phyloP scores from a whole-genome alignment of 148 eudicot species.

The Dianthus caryophyllus region DNA sequence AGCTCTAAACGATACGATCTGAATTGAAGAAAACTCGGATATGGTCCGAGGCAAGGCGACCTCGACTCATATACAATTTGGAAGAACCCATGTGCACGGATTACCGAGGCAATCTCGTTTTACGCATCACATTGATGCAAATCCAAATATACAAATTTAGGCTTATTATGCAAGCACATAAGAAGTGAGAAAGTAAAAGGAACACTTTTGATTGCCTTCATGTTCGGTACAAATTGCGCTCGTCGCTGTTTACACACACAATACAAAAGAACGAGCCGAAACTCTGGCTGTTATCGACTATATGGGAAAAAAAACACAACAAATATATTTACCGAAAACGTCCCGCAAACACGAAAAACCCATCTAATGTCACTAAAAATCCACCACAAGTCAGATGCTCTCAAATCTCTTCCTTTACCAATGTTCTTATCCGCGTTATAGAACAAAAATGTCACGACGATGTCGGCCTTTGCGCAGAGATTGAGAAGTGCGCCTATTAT shows the following conservation, averaged over 20 bases:
- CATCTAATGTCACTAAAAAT: constrained; percentile 2
- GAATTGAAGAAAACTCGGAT: too few species aligned
- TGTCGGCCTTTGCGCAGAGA: background rate
- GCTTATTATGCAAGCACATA: background rate
- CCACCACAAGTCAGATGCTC: background rate
- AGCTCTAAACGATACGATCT: too few species aligned
- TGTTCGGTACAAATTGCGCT: background rate
- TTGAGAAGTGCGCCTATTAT: constrained; percentile 31
- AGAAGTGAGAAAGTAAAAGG: background rate
- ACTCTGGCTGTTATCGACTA: background rate
- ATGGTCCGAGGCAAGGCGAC: too few species aligned
- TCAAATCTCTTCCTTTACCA: background rate
- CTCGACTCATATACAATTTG: too few species aligned
- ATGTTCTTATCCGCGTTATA: background rate
- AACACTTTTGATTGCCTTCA: background rate
- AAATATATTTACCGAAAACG: constrained; percentile 22
- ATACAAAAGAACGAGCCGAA: background rate
- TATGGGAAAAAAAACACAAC: background rate
- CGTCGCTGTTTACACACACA: background rate
- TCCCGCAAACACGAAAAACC: background rate
- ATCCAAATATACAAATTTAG: too few species aligned
- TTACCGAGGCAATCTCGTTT: too few species aligned
- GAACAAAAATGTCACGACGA: constrained; percentile 2
- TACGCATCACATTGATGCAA: too few species aligned
- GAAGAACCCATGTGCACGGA: too few species aligned